These are phyloP conservation scores for Sphaerulina vaccinii DNA, from an alignment of 2,329 filamentous ascomycete genomes.

Conservation along the genomic window DNA sequence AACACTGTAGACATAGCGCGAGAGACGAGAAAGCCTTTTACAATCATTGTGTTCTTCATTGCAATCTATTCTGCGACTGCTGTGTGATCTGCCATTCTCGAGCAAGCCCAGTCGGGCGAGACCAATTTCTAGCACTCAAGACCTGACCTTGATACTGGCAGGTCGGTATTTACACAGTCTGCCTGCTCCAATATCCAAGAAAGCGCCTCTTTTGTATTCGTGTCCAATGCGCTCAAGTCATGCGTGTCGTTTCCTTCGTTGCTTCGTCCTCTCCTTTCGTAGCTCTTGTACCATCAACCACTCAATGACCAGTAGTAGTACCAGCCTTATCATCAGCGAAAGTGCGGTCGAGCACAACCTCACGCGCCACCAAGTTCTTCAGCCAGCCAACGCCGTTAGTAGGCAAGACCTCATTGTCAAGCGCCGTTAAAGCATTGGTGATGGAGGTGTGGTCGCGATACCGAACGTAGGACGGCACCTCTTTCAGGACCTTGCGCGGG, in stretches of 20 bases:
- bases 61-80: too few relatives aligned
- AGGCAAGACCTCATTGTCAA: not conserved
- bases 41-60: too few relatives aligned
- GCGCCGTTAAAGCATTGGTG: not conserved
- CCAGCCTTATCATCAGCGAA: constrained; percentile 5
- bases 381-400: constrained; percentile 2
- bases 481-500: not conserved
- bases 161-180: not conserved
- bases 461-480: constrained; percentile 11
- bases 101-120: too few relatives aligned
- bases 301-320: not conserved
- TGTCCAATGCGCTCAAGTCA: too few relatives aligned
- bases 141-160: too few relatives aligned
- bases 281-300: not conserved
- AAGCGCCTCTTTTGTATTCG: not conserved
- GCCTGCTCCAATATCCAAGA: not conserved
- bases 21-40: too few relatives aligned
- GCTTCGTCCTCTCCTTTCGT: not conserved
- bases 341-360: constrained; percentile 1
- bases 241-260: not conserved
- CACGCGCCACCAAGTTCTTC: constrained; percentile 2
- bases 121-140: too few relatives aligned
- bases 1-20: too few relatives aligned
- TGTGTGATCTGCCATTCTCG: too few relatives aligned
- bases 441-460: constrained; percentile 3